Evolutionary conservation across 371 early-diverging fungal species (phyloP).

Genomic region (Apophysomyces trapeziformis): DNA sequence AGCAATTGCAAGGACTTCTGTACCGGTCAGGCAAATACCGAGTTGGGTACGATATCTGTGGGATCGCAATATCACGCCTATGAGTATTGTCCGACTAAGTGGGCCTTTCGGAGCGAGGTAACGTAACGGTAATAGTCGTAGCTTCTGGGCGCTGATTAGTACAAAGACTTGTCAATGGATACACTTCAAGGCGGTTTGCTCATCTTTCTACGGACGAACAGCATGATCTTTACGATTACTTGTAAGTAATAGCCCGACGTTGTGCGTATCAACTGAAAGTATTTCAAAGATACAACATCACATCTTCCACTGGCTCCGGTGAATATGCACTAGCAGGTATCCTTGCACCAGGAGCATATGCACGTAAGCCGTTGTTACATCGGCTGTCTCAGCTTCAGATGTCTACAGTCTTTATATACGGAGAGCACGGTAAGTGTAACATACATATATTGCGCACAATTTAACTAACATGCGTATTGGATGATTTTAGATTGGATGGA

Average conservation of each 20-base stretch:
- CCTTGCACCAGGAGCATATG: conserved; percentile 83
- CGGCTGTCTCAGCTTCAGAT: conserved; percentile 68
- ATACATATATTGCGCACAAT: conserved; percentile 25
- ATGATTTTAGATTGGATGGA: conserved; percentile 89
- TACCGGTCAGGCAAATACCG: conserved; percentile 36
- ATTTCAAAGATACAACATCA: conserved; percentile 72
- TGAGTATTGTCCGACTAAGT: conserved; percentile 74
- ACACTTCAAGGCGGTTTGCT: conserved; percentile 72
- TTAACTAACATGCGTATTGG: not conserved
- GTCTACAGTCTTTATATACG: conserved; percentile 86
- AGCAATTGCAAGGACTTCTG: conserved; percentile 14
- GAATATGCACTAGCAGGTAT: conserved; percentile 79
- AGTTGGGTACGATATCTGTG: conserved; percentile 66
- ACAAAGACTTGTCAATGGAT: conserved; percentile 62
- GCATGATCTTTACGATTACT: conserved; percentile 60
- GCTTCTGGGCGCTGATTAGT: not conserved
- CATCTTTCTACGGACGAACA: conserved; percentile 69
- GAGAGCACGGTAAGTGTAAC: conserved; percentile 48
- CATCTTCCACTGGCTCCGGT: conserved; percentile 76
- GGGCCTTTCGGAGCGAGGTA: conserved; percentile 83
- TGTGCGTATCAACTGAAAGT: not conserved
- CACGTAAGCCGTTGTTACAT: conserved; percentile 76
- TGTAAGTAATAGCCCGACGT: conserved; percentile 35
- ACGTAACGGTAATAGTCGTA: conserved; percentile 16
- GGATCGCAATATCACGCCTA: conserved; percentile 81